Percentiles rank a stretch among this genome's conserved stretches.
Conservation (phyloP, 805 yeast species). For the Nakazawaea holstii region DNA sequence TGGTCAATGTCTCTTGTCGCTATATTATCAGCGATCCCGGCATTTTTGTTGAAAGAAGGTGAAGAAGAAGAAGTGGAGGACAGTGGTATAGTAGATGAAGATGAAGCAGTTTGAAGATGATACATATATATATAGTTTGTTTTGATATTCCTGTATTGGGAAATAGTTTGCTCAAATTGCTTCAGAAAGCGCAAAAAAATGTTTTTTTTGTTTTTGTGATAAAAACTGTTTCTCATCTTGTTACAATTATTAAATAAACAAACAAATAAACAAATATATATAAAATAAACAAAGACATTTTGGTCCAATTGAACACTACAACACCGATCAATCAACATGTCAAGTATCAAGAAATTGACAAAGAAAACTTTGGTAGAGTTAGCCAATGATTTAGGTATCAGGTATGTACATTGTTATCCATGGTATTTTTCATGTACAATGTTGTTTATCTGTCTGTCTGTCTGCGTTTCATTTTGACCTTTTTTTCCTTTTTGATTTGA, state of each 20-base stretch:
- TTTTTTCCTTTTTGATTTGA: no score
- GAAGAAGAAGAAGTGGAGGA: not conserved
- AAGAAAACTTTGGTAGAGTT: slow-evolving; percentile 10
- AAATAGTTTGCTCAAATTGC: not conserved
- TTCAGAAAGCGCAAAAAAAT: no score
- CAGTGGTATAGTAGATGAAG: not conserved
- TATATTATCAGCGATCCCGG: slow-evolving; percentile 1
- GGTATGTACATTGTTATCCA: slow-evolving; percentile 1
- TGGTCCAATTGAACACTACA: not conserved
- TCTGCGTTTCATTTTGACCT: no score
- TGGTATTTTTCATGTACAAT: no score
- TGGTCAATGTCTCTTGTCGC: slow-evolving; percentile 11
- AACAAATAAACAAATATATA: not conserved
- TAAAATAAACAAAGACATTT: not conserved
- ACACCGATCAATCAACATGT: not conserved
- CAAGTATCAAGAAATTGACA: slow-evolving; percentile 10
- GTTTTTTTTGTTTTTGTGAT: not conserved
- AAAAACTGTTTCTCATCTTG: no score
- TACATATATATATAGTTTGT: no score
- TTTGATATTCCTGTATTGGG: not conserved
- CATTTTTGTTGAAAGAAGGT: slow-evolving; percentile 3
- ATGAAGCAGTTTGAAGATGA: no score
- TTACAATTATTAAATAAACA: not conserved
- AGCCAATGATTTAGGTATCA: slow-evolving; percentile 11
- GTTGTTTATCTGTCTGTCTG: no score